Evolutionary conservation across 2,329 filamentous ascomycete species (phyloP).

Genomic region (Torrubiellomyces zombiae): DNA sequence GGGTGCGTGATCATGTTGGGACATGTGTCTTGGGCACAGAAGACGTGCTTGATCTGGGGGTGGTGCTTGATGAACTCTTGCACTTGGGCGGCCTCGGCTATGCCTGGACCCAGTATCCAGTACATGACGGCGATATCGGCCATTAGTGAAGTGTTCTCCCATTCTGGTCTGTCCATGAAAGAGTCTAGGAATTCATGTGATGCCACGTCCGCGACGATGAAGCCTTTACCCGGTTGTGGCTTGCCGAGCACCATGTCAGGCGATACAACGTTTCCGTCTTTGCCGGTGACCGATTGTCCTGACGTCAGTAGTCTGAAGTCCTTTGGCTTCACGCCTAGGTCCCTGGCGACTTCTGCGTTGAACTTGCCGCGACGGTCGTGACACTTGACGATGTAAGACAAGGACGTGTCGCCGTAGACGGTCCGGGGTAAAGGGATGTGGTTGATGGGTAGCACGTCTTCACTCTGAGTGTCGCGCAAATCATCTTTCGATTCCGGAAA

Average conservation of each 20-base stretch:
- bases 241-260: constrained; percentile 75
- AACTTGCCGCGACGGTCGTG: constrained; percentile 71
- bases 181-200: constrained; percentile 50
- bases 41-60: constrained; percentile 49
- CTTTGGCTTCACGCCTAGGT: constrained; percentile 41
- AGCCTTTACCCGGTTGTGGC: constrained; percentile 48
- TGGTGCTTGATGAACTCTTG: constrained; percentile 52
- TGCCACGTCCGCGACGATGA: constrained; percentile 70
- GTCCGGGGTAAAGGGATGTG: constrained; percentile 45
- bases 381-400: constrained; percentile 77
- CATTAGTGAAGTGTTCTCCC: constrained; percentile 48
- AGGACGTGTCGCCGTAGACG: constrained; percentile 44
- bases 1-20: constrained; percentile 60
- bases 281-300: constrained; percentile 46
- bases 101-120: constrained; percentile 63
- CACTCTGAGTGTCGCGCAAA: constrained; percentile 3
- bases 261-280: constrained; percentile 53
- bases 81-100: constrained; percentile 46
- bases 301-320: constrained; percentile 43
- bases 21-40: constrained; percentile 58
- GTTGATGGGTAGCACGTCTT: constrained; percentile 9
- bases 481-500: constrained; percentile 8
- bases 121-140: constrained; percentile 50
- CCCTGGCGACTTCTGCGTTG: constrained; percentile 43
- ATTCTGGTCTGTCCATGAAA: constrained; percentile 57